A percentile compares a stretch with the other conserved stretches of the same genome.
These are phyloP conservation scores for Leishmania turanica DNA, from an alignment of 208 protist genomes.

Conservation along the genomic window DNA sequence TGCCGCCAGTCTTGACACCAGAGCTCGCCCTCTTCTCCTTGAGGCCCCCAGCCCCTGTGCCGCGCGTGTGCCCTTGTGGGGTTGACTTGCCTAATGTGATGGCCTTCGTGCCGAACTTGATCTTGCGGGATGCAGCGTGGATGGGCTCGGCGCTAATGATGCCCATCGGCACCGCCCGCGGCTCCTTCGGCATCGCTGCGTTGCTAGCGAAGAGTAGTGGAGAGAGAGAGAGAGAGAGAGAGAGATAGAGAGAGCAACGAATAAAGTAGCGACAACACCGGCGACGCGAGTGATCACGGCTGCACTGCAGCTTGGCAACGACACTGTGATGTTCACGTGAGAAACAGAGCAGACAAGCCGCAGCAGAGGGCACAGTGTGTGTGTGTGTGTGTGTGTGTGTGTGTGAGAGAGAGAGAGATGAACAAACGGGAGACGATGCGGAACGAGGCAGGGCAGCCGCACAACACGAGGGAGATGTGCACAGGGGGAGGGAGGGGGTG, in stretches of 20 bases:
- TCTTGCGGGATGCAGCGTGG: conserved; percentile 50
- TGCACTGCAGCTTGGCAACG: neutral
- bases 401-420: neutral
- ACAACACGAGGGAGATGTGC: neutral
- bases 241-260: neutral
- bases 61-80: conserved; percentile 33
- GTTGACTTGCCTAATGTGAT: conserved; percentile 71
- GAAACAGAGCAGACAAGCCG: neutral
- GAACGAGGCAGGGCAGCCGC: neutral
- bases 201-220: neutral
- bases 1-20: conserved; percentile 71
- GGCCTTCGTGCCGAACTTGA: conserved; percentile 81
- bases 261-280: neutral
- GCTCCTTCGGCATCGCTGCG: conserved; percentile 69
- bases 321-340: neutral
- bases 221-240: neutral
- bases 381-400: neutral
- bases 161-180: conserved; percentile 77
- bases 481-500: neutral
- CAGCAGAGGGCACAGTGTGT: neutral
- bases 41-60: conserved; percentile 24
- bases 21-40: conserved; percentile 38
- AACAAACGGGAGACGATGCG: neutral
- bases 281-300: neutral
- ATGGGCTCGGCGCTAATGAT: conserved; percentile 79